These are phyloP conservation scores for Artomyces pyxidatus DNA, from an alignment of 768 basidiomycete species.

Conservation along the genomic window DNA sequence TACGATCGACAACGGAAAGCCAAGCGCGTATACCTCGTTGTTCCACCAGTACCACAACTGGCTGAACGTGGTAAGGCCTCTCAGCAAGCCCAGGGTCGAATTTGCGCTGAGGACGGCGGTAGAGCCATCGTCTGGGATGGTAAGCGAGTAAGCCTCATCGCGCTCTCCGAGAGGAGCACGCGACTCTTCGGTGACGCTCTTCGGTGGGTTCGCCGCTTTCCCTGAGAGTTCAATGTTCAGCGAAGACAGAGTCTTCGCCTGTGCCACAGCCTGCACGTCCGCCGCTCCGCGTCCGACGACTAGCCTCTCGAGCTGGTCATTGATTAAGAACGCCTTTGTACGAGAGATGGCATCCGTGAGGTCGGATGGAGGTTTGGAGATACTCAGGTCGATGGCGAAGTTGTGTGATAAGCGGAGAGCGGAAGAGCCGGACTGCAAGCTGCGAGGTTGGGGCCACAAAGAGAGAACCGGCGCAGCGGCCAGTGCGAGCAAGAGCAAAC, in stretches of 20 bases:
- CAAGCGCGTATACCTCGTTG: constrained; percentile 28
- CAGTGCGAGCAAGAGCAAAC: too few species aligned
- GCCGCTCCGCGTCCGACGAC: constrained; percentile 49
- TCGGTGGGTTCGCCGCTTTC: constrained; percentile 14
- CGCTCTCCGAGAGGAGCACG: constrained; percentile 26
- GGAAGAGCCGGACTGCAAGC: constrained; percentile 20
- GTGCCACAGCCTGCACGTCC: constrained; percentile 30
- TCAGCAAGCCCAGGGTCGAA: constrained; percentile 40
- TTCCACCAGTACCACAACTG: constrained; percentile 41
- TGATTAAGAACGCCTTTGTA: constrained; percentile 26
- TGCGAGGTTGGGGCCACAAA: constrained; percentile 30
- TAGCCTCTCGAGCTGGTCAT: constrained; percentile 53
- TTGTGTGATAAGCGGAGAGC: constrained; percentile 31
- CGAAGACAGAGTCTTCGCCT: constrained; percentile 33
- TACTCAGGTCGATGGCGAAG: constrained; percentile 42
- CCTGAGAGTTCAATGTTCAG: constrained; percentile 36
- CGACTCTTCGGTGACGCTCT: constrained; percentile 29
- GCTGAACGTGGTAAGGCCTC: constrained; percentile 49
- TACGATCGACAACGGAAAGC: constrained; percentile 32
- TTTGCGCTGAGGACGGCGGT: constrained; percentile 33
- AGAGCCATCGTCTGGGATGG: constrained; percentile 29
- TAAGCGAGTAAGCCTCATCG: constrained; percentile 38
- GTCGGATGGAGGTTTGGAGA: constrained; percentile 41
- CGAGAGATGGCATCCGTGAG: constrained; percentile 45
- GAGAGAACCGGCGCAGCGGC: too few species aligned